Evolutionary conservation across 495 filamentous ascomycete species (phyloP), one percentile per base, ranked within the genome.

Genomic region (Ascodesmis nigricans): DNA sequence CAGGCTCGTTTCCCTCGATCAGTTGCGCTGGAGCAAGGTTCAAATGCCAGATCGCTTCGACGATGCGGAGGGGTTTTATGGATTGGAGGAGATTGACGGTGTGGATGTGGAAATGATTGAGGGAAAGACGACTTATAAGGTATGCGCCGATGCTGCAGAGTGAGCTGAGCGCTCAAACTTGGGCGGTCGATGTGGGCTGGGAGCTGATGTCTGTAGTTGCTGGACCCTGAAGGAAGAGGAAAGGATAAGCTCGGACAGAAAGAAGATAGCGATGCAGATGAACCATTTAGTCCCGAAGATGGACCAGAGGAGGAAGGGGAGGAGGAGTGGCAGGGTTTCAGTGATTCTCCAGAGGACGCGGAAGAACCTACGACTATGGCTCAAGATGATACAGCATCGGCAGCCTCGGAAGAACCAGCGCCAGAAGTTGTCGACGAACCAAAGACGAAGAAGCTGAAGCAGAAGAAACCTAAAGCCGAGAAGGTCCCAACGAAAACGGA

Each of bases 21-120:
- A 72, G 11, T 62, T 95, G 20, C 58, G 61, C 56, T 97, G 87
- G 87, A 71, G 71, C 42, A 65, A 72, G 38, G 81, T 92, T 10
- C 53, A 70, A 15, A 62, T 93, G 34, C 83, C 83, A 3, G 81
- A 91, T 50, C 71, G 73, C 43, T 63, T 91, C 40, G 77, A 87
- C 26, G 78, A 95, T 61, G 77, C 76, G n/a, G 79, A 81, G 42
- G 87, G 90, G 0, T 92, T 97, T 54, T 91, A 71, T 55, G 84
- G 87, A 0, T 53, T 97, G 24, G 84, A 97, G 42, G 87, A 95
- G 47, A 70, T 93, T 29, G 78, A 90, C 5, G 80, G 75, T 27
- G 78, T 95, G 0, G 79, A 92, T 19, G 61, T 97, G 62, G 59
- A 24, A 62, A 72, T 33, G 56, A 54, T 3, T n/a, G 45, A 56